phyloP scores from a whole-genome alignment of 495 filamentous ascomycete species.

The Hypoxylon crocopeplum region DNA sequence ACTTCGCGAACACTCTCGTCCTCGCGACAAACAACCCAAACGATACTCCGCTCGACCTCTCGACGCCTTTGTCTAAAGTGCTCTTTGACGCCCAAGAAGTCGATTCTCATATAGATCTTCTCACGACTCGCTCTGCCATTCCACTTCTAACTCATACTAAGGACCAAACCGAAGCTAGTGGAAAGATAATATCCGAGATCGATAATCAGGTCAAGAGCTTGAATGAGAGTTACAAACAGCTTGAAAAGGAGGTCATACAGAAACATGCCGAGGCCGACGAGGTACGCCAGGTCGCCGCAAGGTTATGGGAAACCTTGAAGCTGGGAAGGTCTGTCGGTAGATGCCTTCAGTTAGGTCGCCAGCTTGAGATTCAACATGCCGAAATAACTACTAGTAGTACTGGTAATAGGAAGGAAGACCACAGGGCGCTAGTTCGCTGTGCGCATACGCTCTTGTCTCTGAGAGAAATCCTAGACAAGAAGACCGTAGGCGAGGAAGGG shows the following conservation, averaged over 20 bases:
- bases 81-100: conserved; percentile 98
- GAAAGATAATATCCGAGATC: conserved; percentile 72
- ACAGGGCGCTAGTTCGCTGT: conserved; percentile 78
- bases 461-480: conserved; percentile 71
- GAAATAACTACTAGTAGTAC: conserved; percentile 45
- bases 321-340: conserved; percentile 77
- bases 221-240: conserved; percentile 80
- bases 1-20: conserved; percentile 89
- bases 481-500: conserved; percentile 72
- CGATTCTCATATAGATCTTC: conserved; percentile 89
- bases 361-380: conserved; percentile 82
- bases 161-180: conserved; percentile 70
- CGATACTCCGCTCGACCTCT: conserved; percentile 89
- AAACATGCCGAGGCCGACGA: conserved; percentile 83
- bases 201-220: conserved; percentile 78
- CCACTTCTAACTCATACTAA: conserved; percentile 82
- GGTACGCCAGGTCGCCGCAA: conserved; percentile 71
- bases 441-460: conserved; percentile 76
- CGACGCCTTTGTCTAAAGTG: conserved; percentile 90
- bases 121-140: conserved; percentile 84
- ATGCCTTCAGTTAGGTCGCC: conserved; percentile 78
- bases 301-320: conserved; percentile 79
- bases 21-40: conserved; percentile 88
- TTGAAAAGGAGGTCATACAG: conserved; percentile 81
- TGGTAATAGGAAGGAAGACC: conserved; percentile 66